Conservation (phyloP, 768 basidiomycete species). For the Pisolithus sp. region DNA sequence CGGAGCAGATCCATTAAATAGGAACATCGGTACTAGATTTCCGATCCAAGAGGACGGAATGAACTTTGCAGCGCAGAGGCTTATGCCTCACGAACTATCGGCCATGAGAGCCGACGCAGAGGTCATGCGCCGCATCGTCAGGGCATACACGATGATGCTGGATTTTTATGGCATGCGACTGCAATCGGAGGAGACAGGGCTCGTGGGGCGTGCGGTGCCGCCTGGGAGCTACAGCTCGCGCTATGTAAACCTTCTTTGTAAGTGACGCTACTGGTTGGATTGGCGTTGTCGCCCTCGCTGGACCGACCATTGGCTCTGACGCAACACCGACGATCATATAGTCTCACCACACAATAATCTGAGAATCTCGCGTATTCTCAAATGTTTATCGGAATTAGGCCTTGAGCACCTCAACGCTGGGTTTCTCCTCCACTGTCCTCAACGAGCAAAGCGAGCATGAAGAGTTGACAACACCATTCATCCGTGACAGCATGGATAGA, state of each 20-base stretch:
- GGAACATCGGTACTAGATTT: conserved; percentile 39
- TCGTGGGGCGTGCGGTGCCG: conserved; percentile 44
- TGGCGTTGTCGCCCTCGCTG: background rate
- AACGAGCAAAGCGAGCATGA: conserved; percentile 59
- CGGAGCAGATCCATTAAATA: background rate
- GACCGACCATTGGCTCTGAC: background rate
- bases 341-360: conserved; percentile 71
- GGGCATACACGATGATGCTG: conserved; percentile 68
- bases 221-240: conserved; percentile 46
- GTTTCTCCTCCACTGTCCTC: conserved; percentile 62
- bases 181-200: conserved; percentile 49
- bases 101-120: conserved; percentile 46
- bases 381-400: conserved; percentile 67
- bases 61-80: conserved; percentile 61
- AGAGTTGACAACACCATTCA: conserved; percentile 41
- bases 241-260: conserved; percentile 62
- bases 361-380: conserved; percentile 71
- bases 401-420: conserved; percentile 58
- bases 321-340: conserved; percentile 18
- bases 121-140: conserved; percentile 45
- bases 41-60: conserved; percentile 71
- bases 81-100: conserved; percentile 58
- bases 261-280: conserved; percentile 27
- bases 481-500: conserved; percentile 61
- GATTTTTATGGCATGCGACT: conserved; percentile 78